Percentiles rank a stretch among this genome's conserved stretches.
phyloP scores from a whole-genome alignment of 2,329 filamentous ascomycete species.

The Cytospora chrysosperma region DNA sequence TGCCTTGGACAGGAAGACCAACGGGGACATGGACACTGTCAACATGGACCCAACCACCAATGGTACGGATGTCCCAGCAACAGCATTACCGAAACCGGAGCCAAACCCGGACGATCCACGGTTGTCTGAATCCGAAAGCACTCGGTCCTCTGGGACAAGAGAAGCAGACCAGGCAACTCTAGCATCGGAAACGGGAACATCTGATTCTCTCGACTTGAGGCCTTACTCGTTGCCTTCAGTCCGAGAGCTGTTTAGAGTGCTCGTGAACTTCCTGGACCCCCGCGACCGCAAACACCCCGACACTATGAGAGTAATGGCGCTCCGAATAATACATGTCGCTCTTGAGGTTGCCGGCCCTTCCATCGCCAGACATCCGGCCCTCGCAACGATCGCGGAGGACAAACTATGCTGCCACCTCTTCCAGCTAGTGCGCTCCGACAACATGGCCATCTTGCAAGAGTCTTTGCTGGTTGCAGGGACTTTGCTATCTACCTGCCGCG shows the following conservation, averaged over 20 bases:
- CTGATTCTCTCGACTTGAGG: conserved; percentile 61
- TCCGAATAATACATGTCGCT: conserved; percentile 95
- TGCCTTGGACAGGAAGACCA: conserved; percentile 63
- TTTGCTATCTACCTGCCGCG: conserved; percentile 83
- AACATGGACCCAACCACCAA: conserved; percentile 81
- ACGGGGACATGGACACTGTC: conserved; percentile 69
- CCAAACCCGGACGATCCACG: conserved; percentile 28
- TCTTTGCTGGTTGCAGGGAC: conserved; percentile 91
- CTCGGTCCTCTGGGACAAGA: conserved; percentile 29
- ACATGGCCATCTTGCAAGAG: conserved; percentile 91
- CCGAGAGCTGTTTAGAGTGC: conserved; percentile 85
- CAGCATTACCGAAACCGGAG: conserved; percentile 21
- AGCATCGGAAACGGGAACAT: conserved; percentile 19
- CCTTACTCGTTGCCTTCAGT: conserved; percentile 95
- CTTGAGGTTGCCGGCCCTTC: conserved; percentile 94
- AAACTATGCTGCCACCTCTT: conserved; percentile 92
- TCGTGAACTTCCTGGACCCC: conserved; percentile 91
- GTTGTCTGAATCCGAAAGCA: conserved; percentile 42
- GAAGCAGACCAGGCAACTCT: conserved; percentile 24
- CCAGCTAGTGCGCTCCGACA: conserved; percentile 93
- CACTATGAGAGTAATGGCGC: conserved; percentile 93
- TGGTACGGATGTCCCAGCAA: conserved; percentile 41
- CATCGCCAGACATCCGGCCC: conserved; percentile 85
- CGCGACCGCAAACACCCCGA: conserved; percentile 92
- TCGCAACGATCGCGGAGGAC: conserved; percentile 87